A percentile compares a stretch with the other conserved stretches of the same genome.
Conservation (phyloP, 2,329 filamentous ascomycete genomes). For the Penicillium frequentans region DNA sequence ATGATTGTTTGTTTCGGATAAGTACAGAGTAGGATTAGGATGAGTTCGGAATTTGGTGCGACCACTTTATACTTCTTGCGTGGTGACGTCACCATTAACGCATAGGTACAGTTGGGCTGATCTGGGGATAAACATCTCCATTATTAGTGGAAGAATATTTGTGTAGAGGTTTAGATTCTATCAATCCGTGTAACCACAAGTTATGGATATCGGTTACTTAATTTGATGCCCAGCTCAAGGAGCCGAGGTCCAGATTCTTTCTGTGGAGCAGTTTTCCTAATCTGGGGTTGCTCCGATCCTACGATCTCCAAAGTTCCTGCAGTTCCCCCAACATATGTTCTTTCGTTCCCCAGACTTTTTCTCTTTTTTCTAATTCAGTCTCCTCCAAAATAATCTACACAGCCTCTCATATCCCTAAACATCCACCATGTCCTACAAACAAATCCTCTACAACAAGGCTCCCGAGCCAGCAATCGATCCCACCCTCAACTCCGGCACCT, state of each 20-base stretch:
- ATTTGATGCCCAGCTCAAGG: neutral
- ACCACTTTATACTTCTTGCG: neutral
- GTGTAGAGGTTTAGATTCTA: neutral
- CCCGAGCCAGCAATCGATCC: conserved; percentile 38
- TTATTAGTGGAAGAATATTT: neutral
- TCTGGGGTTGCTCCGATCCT: conserved; percentile 21
- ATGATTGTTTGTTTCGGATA: neutral
- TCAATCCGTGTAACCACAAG: neutral
- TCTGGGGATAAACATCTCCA: neutral
- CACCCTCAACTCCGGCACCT: conserved; percentile 36
- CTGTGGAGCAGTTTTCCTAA: conserved; percentile 26
- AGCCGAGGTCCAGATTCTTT: conserved; percentile 18
- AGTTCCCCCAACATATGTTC: neutral
- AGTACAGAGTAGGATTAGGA: neutral
- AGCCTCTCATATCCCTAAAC: neutral
- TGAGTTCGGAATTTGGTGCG: neutral
- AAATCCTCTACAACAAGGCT: conserved; percentile 37
- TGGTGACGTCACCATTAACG: conserved; percentile 24
- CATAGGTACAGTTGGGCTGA: neutral
- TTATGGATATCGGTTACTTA: neutral
- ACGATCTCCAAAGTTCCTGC: neutral
- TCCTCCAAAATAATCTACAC: neutral
- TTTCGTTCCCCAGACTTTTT: neutral
- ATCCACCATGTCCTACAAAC: conserved; percentile 31
- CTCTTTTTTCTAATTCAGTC: neutral